Evolutionary conservation across 108 stramenopile species (phyloP).

Genomic region (Fragilaria crotonensis): DNA sequence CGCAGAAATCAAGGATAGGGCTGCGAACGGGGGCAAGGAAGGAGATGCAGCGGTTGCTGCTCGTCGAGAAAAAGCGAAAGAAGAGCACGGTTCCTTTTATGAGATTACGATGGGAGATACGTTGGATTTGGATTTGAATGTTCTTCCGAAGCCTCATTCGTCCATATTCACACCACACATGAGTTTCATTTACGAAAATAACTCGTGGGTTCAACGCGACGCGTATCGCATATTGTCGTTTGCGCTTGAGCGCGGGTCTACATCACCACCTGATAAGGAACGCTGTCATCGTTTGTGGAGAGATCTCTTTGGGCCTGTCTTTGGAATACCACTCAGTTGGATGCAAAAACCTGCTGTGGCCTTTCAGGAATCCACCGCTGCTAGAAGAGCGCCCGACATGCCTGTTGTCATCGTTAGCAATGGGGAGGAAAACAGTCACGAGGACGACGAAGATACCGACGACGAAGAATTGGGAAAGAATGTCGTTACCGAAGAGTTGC

Average conservation of each 20-base stretch:
- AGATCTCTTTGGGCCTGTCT: constrained; percentile 82
- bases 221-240: constrained; percentile 78
- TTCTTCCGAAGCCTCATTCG: constrained; percentile 63
- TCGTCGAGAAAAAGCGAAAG: constrained; percentile 76
- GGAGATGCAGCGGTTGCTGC: constrained; percentile 58
- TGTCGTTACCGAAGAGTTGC: constrained; percentile 35
- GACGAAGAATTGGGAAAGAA: constrained; percentile 39
- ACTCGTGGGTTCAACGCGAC: constrained; percentile 67
- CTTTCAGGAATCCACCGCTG: constrained; percentile 27
- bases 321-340: constrained; percentile 65
- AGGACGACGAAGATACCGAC: constrained; percentile 46
- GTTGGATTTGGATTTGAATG: constrained; percentile 61
- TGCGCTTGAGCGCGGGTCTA: constrained; percentile 73
- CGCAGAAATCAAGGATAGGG: constrained; percentile 82
- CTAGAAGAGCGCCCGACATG: constrained; percentile 3
- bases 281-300: constrained; percentile 75
- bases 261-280: constrained; percentile 78
- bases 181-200: constrained; percentile 62
- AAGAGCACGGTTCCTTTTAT: constrained; percentile 81
- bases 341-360: constrained; percentile 60
- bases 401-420: constrained; percentile 18
- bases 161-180: constrained; percentile 80
- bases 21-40: constrained; percentile 64
- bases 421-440: constrained; percentile 21
- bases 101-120: constrained; percentile 67